A percentile compares a stretch with the other conserved stretches of the same genome.
phyloP scores from a whole-genome alignment of 768 basidiomycete genomes.

The Russula virescens region DNA sequence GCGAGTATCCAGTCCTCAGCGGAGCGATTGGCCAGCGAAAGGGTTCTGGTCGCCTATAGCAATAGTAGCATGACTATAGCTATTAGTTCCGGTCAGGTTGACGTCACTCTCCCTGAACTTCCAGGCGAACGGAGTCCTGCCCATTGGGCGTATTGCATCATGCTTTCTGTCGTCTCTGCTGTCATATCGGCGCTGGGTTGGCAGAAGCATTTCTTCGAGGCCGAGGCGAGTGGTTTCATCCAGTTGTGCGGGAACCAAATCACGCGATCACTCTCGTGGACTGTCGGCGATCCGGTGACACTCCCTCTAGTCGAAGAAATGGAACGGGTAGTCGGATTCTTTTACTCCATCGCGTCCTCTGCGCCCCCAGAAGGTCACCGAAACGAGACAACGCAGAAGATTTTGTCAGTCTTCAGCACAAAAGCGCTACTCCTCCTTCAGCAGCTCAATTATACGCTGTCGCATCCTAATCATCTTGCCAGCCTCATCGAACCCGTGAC shows the following conservation, averaged over 20 bases:
- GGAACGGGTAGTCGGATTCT: constrained; percentile 71
- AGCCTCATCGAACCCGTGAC: constrained; percentile 77
- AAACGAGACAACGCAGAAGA: constrained; percentile 50
- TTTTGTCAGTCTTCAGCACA: constrained; percentile 62
- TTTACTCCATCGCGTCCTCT: constrained; percentile 64
- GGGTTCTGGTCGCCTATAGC: constrained; percentile 74
- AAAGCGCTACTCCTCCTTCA: constrained; percentile 72
- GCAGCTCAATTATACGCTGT: constrained; percentile 83
- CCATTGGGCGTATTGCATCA: constrained; percentile 76
- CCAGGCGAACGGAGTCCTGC: constrained; percentile 74
- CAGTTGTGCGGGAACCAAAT: constrained; percentile 83
- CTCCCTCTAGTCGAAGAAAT: constrained; percentile 76
- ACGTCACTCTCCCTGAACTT: constrained; percentile 59
- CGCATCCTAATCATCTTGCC: constrained; percentile 85
- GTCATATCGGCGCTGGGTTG: constrained; percentile 58
- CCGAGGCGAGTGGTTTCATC: constrained; percentile 80
- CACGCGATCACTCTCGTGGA: constrained; percentile 72
- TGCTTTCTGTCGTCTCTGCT: constrained; percentile 74
- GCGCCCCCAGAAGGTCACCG: constrained; percentile 41
- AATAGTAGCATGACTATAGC: constrained; percentile 72
- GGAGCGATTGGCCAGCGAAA: constrained; percentile 80
- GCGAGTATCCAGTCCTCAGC: constrained; percentile 72
- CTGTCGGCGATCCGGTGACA: constrained; percentile 70
- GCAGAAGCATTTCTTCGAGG: constrained; percentile 73
- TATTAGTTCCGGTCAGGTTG: constrained; percentile 71